phyloP scores from a whole-genome alignment of 345 rosid species.

The Durio zibethinus region DNA sequence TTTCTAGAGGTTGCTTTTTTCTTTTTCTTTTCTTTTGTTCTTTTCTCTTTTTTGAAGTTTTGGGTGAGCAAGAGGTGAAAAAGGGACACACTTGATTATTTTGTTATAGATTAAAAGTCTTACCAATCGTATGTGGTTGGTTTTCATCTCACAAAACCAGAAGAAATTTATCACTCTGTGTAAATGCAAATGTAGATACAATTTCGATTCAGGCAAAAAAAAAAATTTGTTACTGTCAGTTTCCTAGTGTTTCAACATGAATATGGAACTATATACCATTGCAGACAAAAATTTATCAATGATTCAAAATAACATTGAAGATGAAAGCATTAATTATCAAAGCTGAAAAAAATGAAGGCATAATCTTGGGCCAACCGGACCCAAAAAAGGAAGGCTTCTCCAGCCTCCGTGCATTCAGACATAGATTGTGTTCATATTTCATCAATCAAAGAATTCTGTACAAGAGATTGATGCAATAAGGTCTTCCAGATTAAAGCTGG shows the following conservation, averaged over 20 bases:
- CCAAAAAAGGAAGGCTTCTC: no score
- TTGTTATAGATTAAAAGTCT: neutral
- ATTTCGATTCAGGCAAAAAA: neutral
- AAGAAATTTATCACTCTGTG: neutral
- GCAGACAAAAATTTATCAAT: neutral
- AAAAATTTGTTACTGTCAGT: neutral
- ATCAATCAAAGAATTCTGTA: no score
- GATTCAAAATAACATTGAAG: no score
- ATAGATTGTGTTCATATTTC: no score
- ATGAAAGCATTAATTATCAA: neutral
- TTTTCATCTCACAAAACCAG: constrained; percentile 18
- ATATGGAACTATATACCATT: neutral
- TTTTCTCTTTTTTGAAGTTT: neutral
- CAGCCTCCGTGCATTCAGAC: no score
- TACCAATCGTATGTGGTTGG: constrained; percentile 18
- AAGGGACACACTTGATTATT: neutral
- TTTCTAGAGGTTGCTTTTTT: neutral
- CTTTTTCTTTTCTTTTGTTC: neutral
- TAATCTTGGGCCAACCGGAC: no score
- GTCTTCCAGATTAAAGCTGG: no score
- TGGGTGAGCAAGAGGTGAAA: constrained; percentile 2
- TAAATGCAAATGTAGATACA: neutral
- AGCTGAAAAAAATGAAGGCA: neutral
- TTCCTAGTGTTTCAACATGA: neutral
- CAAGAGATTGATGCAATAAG: no score